Evolutionary conservation across 805 yeast genomes (phyloP).

Genomic region (Candida khao-thaluensis): DNA sequence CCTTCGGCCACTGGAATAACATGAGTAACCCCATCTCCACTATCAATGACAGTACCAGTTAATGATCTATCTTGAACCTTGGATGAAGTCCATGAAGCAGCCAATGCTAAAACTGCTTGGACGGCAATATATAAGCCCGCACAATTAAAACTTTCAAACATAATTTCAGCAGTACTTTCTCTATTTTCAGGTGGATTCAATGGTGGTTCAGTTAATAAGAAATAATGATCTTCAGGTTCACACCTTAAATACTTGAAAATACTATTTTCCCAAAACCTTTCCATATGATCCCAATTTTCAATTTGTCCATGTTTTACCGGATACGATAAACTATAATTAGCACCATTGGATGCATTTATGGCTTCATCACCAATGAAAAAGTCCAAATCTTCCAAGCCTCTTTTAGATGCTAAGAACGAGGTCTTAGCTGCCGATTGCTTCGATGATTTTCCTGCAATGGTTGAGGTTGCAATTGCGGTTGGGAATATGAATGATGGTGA

Average conservation of each 20-base stretch:
- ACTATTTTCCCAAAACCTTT: slow-evolving; percentile 96
- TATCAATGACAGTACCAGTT: slow-evolving; percentile 97
- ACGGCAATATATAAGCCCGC: slow-evolving; percentile 98
- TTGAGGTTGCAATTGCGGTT: slow-evolving; percentile 87
- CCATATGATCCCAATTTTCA: slow-evolving; percentile 99
- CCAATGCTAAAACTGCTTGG: slow-evolving; percentile 96
- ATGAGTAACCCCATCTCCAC: slow-evolving; percentile 99
- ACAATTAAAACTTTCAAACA: slow-evolving; percentile 98
- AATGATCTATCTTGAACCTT: slow-evolving; percentile 92
- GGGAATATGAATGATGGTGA: slow-evolving; percentile 97
- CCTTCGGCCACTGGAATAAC: slow-evolving; percentile 99
- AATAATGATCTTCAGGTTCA: slow-evolving; percentile 98
- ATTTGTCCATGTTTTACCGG: slow-evolving; percentile 98
- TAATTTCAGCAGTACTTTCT: slow-evolving; percentile 97
- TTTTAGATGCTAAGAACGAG: slow-evolving; percentile 47
- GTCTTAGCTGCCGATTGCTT: slow-evolving; percentile 45
- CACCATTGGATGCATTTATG: slow-evolving; percentile 83
- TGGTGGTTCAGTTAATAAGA: slow-evolving; percentile 95
- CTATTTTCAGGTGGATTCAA: slow-evolving; percentile 99
- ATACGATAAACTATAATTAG: slow-evolving; percentile 80
- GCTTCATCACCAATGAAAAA: slow-evolving; percentile 97
- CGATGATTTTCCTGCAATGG: slow-evolving; percentile 41
- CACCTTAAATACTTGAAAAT: slow-evolving; percentile 94
- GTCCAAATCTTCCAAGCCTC: slow-evolving; percentile 93
- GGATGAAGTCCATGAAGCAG: slow-evolving; percentile 98